Evolutionary conservation across 1,284 basidiomycete species (phyloP).

Genomic region (Acaromyces ingoldii): DNA sequence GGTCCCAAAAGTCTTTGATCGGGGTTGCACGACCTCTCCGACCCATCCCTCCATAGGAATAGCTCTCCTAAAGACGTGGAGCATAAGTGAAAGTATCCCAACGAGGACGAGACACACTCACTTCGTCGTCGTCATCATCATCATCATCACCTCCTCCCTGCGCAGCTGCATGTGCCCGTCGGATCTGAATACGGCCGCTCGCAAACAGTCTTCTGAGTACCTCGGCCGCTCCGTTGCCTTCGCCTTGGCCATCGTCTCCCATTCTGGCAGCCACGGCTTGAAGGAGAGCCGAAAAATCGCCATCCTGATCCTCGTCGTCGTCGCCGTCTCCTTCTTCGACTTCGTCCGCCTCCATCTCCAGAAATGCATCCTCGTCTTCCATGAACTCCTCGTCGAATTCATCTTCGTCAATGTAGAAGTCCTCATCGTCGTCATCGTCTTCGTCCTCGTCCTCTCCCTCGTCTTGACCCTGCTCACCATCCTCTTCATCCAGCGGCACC

Average conservation of each 20-base stretch:
- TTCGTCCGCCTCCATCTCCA: conserved; percentile 13
- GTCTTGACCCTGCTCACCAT: background rate
- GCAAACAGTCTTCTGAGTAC: conserved; percentile 3
- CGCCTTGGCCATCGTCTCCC: conserved; percentile 4
- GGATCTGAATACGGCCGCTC: background rate
- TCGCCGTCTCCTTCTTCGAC: conserved; percentile 20
- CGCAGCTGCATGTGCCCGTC: background rate
- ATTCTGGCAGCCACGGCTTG: too few relatives aligned
- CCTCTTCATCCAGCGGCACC: conserved; percentile 1
- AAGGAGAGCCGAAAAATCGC: background rate
- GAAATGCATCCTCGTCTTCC: conserved; percentile 8
- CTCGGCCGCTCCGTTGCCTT: conserved; percentile 19
- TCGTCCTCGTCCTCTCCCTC: conserved; percentile 8
- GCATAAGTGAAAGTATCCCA: background rate
- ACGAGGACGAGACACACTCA: background rate
- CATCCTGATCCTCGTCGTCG: conserved; percentile 19
- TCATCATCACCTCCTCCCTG: conserved; percentile 10
- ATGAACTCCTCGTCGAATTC: conserved; percentile 18
- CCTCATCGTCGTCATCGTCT: conserved; percentile 8
- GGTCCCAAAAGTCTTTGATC: conserved; percentile 41
- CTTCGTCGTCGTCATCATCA: conserved; percentile 25
- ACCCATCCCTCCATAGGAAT: conserved; percentile 25
- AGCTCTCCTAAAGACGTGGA: conserved; percentile 12
- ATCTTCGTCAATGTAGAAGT: conserved; percentile 12
- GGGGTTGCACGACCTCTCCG: background rate